phyloP scores from a whole-genome alignment of 805 yeast genomes.

The Yarrowia hollandica region DNA sequence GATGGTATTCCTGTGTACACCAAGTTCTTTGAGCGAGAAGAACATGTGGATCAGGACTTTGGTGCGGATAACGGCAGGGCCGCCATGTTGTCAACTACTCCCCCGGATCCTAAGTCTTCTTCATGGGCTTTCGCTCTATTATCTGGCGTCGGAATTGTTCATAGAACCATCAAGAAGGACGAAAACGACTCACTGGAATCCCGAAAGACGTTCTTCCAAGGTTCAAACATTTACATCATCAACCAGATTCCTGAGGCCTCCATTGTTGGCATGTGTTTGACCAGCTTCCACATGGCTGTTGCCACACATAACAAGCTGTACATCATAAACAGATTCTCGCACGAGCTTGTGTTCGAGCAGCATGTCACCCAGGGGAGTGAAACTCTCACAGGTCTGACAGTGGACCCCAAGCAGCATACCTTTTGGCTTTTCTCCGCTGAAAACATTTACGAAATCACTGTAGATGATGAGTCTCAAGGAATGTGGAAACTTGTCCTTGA shows the following conservation, averaged over 20 bases:
- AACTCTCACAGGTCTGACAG: conserved; percentile 50
- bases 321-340: conserved; percentile 54
- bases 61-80: neutral
- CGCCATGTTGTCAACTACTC: conserved; percentile 8
- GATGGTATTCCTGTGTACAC: conserved; percentile 39
- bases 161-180: conserved; percentile 39
- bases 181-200: conserved; percentile 16
- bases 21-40: conserved; percentile 37
- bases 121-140: conserved; percentile 48
- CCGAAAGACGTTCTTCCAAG: conserved; percentile 9
- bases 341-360: conserved; percentile 48
- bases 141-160: conserved; percentile 50
- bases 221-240: conserved; percentile 20
- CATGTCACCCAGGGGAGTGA: conserved; percentile 43
- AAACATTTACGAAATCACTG: conserved; percentile 64
- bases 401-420: conserved; percentile 55
- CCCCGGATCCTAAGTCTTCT: conserved; percentile 19
- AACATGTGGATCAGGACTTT: conserved; percentile 23
- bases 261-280: conserved; percentile 47
- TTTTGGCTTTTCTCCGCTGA: conserved; percentile 71
- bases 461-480: conserved; percentile 66
- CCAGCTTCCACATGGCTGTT: conserved; percentile 56
- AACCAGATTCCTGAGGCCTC: conserved; percentile 34
- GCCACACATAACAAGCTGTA: conserved; percentile 48
- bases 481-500: conserved; percentile 70